Conservation (phyloP, 495 filamentous ascomycete genomes). For the Aspergillus egyptiacus region DNA sequence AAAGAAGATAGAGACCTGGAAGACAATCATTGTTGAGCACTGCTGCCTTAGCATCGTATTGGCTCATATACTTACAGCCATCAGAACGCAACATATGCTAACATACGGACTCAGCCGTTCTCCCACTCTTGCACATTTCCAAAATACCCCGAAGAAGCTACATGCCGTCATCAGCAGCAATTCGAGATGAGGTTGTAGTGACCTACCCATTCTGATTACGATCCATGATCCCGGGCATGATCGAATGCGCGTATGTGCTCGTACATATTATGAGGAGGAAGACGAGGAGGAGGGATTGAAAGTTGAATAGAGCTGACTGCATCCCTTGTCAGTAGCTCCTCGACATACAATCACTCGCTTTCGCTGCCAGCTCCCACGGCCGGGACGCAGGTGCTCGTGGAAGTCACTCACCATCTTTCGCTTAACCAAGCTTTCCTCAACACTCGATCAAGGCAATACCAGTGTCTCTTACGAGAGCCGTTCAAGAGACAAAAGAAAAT, state of each 20-base stretch:
- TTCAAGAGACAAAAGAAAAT: not conserved
- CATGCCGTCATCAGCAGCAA: not conserved
- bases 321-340: slow-evolving; percentile 5
- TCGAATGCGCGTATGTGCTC: slow-evolving; percentile 82
- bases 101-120: slow-evolving; percentile 95
- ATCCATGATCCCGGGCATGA: slow-evolving; percentile 89
- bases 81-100: slow-evolving; percentile 85
- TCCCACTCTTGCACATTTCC: slow-evolving; percentile 92
- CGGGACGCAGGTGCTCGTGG: not conserved
- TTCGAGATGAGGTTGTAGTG: not conserved
- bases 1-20: slow-evolving; percentile 41
- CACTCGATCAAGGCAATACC: not conserved
- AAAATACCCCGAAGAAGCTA: slow-evolving; percentile 84
- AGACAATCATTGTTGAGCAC: slow-evolving; percentile 4
- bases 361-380: not conserved
- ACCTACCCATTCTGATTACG: slow-evolving; percentile 82
- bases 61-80: slow-evolving; percentile 70
- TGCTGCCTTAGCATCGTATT: not conserved
- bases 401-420: slow-evolving; percentile 22
- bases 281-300: slow-evolving; percentile 87
- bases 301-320: slow-evolving; percentile 96
- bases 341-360: not conserved
- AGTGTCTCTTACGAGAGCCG: not conserved
- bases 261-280: slow-evolving; percentile 95
- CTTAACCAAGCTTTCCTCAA: not conserved